A percentile compares a stretch with the other conserved stretches of the same genome.
Evolutionary conservation across 306 rosid genomes (phyloP).

Genomic region (Hippophae gyantsensis): DNA sequence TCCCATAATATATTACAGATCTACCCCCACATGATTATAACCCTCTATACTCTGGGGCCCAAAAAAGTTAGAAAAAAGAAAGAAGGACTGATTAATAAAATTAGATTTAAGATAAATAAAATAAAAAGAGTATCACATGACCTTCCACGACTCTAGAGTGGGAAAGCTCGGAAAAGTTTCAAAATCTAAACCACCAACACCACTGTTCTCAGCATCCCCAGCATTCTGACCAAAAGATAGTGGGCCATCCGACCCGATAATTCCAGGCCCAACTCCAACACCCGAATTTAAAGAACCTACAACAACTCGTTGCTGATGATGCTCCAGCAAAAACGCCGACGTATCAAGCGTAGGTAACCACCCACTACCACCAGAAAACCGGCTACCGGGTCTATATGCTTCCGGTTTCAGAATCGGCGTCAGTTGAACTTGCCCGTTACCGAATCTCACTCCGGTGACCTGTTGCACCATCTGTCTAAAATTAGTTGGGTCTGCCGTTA

Average conservation of each 20-base stretch:
- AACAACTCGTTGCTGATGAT: constrained; percentile 26
- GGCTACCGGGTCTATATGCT: constrained; percentile 41
- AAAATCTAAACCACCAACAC: constrained; percentile 44
- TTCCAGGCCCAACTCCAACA: constrained; percentile 10
- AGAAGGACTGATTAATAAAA: background rate
- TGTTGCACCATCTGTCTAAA: constrained; percentile 96
- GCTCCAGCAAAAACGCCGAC: constrained; percentile 60
- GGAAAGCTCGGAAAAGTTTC: constrained; percentile 64
- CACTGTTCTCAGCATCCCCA: constrained; percentile 10
- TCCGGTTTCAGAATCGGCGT: constrained; percentile 66
- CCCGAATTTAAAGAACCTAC: constrained; percentile 15
- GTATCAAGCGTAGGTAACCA: constrained; percentile 87
- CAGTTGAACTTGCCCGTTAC: constrained; percentile 19
- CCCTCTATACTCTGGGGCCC: too few relatives aligned
- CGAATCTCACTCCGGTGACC: constrained; percentile 64
- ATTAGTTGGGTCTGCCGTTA: constrained; percentile 79
- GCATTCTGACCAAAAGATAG: constrained; percentile 6
- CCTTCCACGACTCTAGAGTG: constrained; percentile 91
- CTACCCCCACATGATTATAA: too few relatives aligned
- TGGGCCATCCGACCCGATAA: constrained; percentile 23
- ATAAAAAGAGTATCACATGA: constrained; percentile 28
- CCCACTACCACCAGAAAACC: constrained; percentile 12
- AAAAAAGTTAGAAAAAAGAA: background rate
- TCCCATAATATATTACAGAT: too few relatives aligned
- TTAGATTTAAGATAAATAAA: background rate